Base-by-base conservation (phyloP, 805 yeast species). In the Starmerella bombicola region DNA sequence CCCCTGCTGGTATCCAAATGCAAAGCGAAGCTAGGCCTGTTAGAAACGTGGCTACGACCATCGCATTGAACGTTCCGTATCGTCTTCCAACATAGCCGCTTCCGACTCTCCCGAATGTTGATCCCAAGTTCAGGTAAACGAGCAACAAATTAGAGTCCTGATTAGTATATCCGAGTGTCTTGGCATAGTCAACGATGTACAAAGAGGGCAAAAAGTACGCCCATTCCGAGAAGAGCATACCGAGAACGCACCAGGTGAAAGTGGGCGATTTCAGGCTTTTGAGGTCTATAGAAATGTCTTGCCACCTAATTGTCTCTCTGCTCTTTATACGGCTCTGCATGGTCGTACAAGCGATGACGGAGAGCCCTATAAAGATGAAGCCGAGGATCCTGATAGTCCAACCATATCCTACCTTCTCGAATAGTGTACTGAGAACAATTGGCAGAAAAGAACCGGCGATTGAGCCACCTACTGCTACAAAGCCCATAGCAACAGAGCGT, bases 381-480 rank as follows among this genome's bases (percentile, higher is more conserved):
- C 63, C 67, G 32, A 76, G 54, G 5, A 68, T 62, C 30, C 81
- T 58, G 45, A 74, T 66, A 1, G 79, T 66, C 79, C 80, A 75
- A 1, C 60, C 66, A 54, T 64, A 77, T 1, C 82, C 82, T n/a
- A 71, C 55, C 10, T 55, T 53, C 1, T 61, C 53, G 48, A 69
- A 71, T 36, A 73, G 52, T 8, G 61, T 53, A 40, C 68, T 59
- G 42, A 78, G 55, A 53, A 72, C 58, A 25, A 76, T 54, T 1
- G 84, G 82, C 53, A 73, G 69, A 3, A 74, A 51, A 4, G 74
- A 62, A 4, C 83, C 84, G 1, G 81, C 83, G 4, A 74, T 55
- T 3, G 79, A 70, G 1, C 81, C 81, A 4, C 82, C 83, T n/a
- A 73, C 59, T 42, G 76, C 70, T 4, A 77, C 76, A 3, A 75